Conservation (phyloP, 1,284 basidiomycete species). For the Fomitopsis schrenkii region DNA sequence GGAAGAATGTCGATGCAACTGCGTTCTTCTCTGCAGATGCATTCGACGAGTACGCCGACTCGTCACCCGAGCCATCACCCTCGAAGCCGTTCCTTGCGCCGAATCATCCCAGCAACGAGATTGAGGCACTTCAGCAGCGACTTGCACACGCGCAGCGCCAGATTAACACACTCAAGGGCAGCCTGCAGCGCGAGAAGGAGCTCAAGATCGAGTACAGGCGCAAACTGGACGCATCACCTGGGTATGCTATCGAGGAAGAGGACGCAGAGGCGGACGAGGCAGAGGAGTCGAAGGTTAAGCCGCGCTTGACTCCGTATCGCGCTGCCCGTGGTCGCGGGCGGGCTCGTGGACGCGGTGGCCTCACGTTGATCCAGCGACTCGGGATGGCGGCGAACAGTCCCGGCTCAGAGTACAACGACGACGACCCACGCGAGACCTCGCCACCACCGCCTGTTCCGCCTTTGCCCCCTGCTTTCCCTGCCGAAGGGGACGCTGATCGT, state of each 20-base stretch:
- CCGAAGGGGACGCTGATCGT: constrained; percentile 30
- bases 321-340: constrained; percentile 30
- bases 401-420: constrained; percentile 48
- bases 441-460: constrained; percentile 49
- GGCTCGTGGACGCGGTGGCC: constrained; percentile 43
- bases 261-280: constrained; percentile 44
- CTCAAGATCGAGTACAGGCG: constrained; percentile 61
- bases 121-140: constrained; percentile 73
- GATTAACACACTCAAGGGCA: constrained; percentile 75
- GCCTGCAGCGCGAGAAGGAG: constrained; percentile 78
- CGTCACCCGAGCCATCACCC: constrained; percentile 66
- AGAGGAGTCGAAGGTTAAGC: constrained; percentile 31
- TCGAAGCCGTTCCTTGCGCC: constrained; percentile 56
- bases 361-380: constrained; percentile 61
- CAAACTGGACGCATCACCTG: constrained; percentile 40
- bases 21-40: constrained; percentile 54
- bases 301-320: constrained; percentile 35
- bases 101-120: constrained; percentile 73
- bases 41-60: constrained; percentile 37
- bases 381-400: constrained; percentile 52
- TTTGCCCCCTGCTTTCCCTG: constrained; percentile 40
- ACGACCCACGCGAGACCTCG: constrained; percentile 38
- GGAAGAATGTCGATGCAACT: constrained; percentile 53
- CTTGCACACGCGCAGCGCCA: constrained; percentile 81
- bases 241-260: constrained; percentile 39